phyloP scores from a whole-genome alignment of 768 basidiomycete species.

The Leccinum disarticulatum region DNA sequence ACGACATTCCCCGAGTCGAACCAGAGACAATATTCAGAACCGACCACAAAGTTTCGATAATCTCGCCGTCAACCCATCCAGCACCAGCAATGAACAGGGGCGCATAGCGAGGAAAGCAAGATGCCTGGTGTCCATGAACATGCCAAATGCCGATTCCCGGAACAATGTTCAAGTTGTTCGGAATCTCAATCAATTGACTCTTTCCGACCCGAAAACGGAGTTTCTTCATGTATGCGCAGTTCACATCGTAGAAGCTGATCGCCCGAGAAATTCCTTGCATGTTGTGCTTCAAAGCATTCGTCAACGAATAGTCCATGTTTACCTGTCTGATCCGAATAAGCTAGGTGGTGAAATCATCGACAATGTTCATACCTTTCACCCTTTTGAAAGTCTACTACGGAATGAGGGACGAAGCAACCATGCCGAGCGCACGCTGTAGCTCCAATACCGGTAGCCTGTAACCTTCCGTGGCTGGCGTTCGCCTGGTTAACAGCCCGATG shows the following conservation, averaged over 20 bases:
- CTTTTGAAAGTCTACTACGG: slow-evolving; percentile 9
- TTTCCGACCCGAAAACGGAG: not conserved
- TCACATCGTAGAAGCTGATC: slow-evolving; percentile 4
- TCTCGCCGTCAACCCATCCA: not conserved
- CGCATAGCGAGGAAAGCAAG: slow-evolving; percentile 19
- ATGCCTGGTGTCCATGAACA: slow-evolving; percentile 23
- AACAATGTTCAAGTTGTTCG: not conserved
- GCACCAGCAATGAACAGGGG: not conserved
- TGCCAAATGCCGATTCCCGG: slow-evolving; percentile 27
- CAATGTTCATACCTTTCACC: slow-evolving; percentile 10
- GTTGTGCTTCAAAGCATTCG: not conserved
- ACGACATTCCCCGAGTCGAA: not conserved
- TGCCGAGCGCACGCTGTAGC: not conserved
- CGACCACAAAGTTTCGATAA: slow-evolving; percentile 6
- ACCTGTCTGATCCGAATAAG: slow-evolving; percentile 1
- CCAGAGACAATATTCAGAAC: not conserved
- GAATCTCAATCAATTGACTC: not conserved
- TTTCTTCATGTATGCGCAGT: slow-evolving; percentile 12
- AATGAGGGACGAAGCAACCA: slow-evolving; percentile 25
- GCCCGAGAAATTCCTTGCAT: not conserved
- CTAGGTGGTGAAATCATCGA: not conserved
- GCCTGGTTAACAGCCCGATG: slow-evolving; percentile 1
- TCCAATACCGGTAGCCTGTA: not conserved
- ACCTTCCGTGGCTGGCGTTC: not conserved
- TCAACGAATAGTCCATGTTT: slow-evolving; percentile 10